Evolutionary conservation across 2,329 filamentous ascomycete genomes (phyloP), one percentile per base, ranked within the genome.

Genomic region (Camptophora hylomeconis): DNA sequence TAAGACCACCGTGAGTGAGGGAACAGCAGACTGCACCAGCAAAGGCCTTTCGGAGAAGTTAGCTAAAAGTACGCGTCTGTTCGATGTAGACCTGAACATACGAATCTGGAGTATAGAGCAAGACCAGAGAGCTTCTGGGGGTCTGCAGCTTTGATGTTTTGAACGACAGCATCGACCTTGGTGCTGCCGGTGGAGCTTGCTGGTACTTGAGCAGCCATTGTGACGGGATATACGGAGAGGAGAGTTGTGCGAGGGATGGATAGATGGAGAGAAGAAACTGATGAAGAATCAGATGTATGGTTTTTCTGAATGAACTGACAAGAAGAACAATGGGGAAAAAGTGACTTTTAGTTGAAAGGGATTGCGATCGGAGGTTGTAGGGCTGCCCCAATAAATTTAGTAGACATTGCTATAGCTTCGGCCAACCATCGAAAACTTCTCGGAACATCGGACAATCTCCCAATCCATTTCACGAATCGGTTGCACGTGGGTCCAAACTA

Each of bases 21-120:
- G 86, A 89, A 65, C 89, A 98, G 77, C 89, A 94, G 69, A 95
- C 67, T 50, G 89, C 89, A 65, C 89, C 89, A 51, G 89, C 86
- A 52, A 98, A 80, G 64, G 89, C 87, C 41, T 44, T 20, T 9
- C 10, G 23, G 7, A n/a, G n/a, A n/a, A 9, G 25, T 31, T 12
- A 30, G 29, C 11, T 9, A 2, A 17, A 20, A 22, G 9, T 27
- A 4, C 10, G 8, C 5, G 7, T 6, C 5, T 7, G 6, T 6
- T 21, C 7, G 7, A 23, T 20, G 18, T 14, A 16, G 17, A 12
- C 19, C 12, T 10, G 6, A 12, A 35, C 41, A 32, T 27, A 44
- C 41, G 38, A 44, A 44, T 44, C 41, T 41, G 51, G 82, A 81
- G 77, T 95, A 95, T 50, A 98, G 81, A 37, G 58, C 65, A 45